Conservation (phyloP, 2,329 filamentous ascomycete genomes). For the Curvularia lunata region DNA sequence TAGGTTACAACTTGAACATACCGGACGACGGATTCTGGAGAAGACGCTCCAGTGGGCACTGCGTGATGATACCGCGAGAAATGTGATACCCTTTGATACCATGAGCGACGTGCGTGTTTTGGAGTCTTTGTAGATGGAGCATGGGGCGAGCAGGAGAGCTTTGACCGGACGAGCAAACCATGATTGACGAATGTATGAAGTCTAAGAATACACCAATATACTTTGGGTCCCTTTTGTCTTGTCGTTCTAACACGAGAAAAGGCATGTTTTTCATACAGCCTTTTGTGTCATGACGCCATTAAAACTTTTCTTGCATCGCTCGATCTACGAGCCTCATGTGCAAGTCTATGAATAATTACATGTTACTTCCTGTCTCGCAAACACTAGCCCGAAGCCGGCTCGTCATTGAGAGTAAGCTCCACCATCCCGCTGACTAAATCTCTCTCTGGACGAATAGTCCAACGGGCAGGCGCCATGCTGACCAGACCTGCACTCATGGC, state of each 20-base stretch:
- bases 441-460: conserved; percentile 24
- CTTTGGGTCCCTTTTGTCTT: not conserved
- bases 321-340: not conserved
- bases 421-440: conserved; percentile 17
- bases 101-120: conserved; percentile 29
- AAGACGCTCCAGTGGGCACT: conserved; percentile 46
- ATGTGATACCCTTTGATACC: conserved; percentile 28
- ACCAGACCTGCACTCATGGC: conserved; percentile 45
- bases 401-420: conserved; percentile 28
- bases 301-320: not conserved
- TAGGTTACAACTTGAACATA: conserved; percentile 53
- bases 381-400: not conserved
- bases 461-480: conserved; percentile 40
- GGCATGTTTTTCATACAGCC: not conserved
- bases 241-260: not conserved
- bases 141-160: not conserved
- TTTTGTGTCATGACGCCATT: not conserved
- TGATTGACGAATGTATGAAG: not conserved
- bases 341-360: not conserved
- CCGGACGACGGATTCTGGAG: conserved; percentile 53
- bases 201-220: not conserved
- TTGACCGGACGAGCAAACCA: not conserved
- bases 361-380: not conserved
- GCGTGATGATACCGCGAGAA: conserved; percentile 25
- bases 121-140: conserved; percentile 17